Percentiles rank a stretch among this genome's conserved stretches.
Evolutionary conservation across 2,329 filamentous ascomycete species (phyloP).

Genomic region (Hypoxylon sp.): DNA sequence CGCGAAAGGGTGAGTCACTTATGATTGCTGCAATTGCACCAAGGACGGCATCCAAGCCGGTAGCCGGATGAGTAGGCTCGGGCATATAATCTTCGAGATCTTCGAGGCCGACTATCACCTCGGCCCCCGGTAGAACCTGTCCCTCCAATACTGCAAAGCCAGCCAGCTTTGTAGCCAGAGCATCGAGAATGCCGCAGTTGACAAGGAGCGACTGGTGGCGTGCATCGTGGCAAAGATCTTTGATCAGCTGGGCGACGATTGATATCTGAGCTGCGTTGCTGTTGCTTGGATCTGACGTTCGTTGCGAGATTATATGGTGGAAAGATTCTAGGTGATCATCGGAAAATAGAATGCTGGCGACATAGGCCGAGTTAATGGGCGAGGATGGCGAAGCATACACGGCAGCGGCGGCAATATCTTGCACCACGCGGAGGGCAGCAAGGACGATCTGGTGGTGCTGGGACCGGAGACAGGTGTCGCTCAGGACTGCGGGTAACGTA

Average conservation of each 20-base stretch:
- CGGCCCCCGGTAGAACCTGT: conserved; percentile 71
- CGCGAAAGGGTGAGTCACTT: conserved; percentile 78
- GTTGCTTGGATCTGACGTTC: conserved; percentile 57
- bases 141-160: conserved; percentile 73
- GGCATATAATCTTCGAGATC: conserved; percentile 67
- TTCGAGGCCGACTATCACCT: conserved; percentile 61
- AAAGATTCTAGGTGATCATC: conserved; percentile 68
- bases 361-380: conserved; percentile 55
- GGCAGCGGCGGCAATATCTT: conserved; percentile 73
- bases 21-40: conserved; percentile 81
- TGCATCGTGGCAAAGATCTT: conserved; percentile 70
- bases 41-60: conserved; percentile 73
- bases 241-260: conserved; percentile 65
- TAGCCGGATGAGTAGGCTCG: conserved; percentile 63
- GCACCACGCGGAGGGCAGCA: conserved; percentile 77
- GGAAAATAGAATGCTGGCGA: conserved; percentile 72
- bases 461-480: conserved; percentile 70
- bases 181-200: conserved; percentile 77
- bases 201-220: conserved; percentile 75
- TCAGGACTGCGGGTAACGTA: conserved; percentile 73
- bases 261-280: conserved; percentile 67
- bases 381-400: conserved; percentile 60
- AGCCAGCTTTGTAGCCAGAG: conserved; percentile 76
- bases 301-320: conserved; percentile 69
- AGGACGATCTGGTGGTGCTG: conserved; percentile 73